Evolutionary conservation across 495 filamentous ascomycete genomes (phyloP).

Genomic region (Amniculicola lignicola): DNA sequence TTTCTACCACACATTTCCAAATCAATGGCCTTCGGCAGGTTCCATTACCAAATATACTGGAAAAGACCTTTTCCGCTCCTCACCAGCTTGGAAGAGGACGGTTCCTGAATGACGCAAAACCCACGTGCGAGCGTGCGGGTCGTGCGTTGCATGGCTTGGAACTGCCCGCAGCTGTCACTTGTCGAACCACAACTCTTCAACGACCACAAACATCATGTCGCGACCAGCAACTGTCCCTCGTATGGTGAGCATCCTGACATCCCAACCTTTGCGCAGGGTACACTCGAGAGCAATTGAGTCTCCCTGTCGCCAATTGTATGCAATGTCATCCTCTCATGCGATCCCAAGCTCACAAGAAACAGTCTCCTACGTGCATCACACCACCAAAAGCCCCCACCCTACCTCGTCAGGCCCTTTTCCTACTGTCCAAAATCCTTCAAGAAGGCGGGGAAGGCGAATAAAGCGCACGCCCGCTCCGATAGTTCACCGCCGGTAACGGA

Average conservation of each 20-base stretch:
- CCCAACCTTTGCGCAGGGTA: not conserved
- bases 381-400: not conserved
- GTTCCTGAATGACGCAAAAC: conserved; percentile 2
- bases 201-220: conserved; percentile 7
- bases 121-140: not conserved
- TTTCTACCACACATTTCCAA: too few relatives aligned
- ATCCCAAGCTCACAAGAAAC: conserved; percentile 6
- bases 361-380: not conserved
- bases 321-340: not conserved
- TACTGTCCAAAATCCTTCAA: conserved; percentile 33
- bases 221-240: not conserved
- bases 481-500: conserved; percentile 22
- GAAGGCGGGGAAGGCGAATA: conserved; percentile 42
- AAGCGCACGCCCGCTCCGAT: conserved; percentile 27
- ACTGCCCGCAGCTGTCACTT: not conserved
- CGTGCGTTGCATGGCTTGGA: not conserved
- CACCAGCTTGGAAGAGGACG: too few relatives aligned
- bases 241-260: not conserved
- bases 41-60: too few relatives aligned
- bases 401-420: conserved; percentile 30
- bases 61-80: too few relatives aligned
- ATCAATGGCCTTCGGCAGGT: too few relatives aligned
- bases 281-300: conserved; percentile 4
- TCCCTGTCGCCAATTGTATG: conserved; percentile 12
- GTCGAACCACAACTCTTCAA: not conserved